Percentiles rank a stretch among this genome's conserved stretches.
These are phyloP conservation scores for Chenopodium berlandieri DNA, from an alignment of 148 eudicot genomes.

Conservation along the genomic window DNA sequence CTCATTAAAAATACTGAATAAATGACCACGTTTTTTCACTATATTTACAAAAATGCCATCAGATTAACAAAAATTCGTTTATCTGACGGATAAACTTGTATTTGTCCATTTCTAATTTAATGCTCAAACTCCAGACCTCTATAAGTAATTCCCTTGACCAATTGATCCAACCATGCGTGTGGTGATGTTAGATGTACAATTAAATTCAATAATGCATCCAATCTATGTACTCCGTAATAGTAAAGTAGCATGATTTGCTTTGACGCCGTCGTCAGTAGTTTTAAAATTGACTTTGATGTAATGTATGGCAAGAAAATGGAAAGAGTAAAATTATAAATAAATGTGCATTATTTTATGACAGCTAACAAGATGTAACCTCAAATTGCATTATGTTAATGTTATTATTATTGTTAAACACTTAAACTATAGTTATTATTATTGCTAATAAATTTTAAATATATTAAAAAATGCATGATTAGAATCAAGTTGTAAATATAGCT, in stretches of 20 bases:
- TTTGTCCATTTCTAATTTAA: too few species aligned
- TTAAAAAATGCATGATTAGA: not conserved
- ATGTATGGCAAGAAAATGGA: not conserved
- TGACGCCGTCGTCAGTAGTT: conserved; percentile 14
- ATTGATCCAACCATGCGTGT: not conserved
- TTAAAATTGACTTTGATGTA: conserved; percentile 4
- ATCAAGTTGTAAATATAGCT: not conserved
- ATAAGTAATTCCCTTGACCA: too few species aligned
- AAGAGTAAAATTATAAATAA: not conserved
- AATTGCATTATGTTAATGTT: not conserved
- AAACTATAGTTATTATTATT: not conserved
- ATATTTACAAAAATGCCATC: too few species aligned
- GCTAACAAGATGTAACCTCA: not conserved
- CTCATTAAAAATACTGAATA: too few species aligned
- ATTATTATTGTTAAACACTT: not conserved
- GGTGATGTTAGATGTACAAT: not conserved
- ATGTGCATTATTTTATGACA: conserved; percentile 1
- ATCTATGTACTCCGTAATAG: not conserved
- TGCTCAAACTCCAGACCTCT: too few species aligned
- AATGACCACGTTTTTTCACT: too few species aligned
- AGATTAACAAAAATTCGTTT: too few species aligned
- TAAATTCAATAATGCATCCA: not conserved
- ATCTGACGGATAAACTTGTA: too few species aligned
- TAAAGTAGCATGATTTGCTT: not conserved
- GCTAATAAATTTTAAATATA: not conserved